These are phyloP conservation scores for Sphaerulina musiva DNA, from an alignment of 2,329 filamentous ascomycete genomes.

Conservation along the genomic window DNA sequence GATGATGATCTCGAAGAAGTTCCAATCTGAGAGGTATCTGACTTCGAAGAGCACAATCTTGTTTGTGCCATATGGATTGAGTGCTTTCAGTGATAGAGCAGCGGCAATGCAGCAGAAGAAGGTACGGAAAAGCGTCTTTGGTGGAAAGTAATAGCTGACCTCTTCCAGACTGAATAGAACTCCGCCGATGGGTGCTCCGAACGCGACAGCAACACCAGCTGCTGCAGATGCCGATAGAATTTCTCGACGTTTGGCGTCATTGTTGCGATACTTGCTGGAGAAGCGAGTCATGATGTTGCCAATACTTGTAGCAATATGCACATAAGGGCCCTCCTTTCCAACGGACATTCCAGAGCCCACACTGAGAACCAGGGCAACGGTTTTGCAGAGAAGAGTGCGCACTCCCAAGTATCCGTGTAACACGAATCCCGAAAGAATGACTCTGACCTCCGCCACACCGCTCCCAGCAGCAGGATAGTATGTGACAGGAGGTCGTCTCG, in stretches of 20 bases:
- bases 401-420: constrained; percentile 90
- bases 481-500: constrained; percentile 62
- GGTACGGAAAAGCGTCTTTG: constrained; percentile 92
- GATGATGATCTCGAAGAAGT: constrained; percentile 78
- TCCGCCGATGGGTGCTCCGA: constrained; percentile 82
- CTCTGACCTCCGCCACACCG: constrained; percentile 93
- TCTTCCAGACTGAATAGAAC: constrained; percentile 92
- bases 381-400: constrained; percentile 80
- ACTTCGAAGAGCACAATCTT: constrained; percentile 98
- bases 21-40: constrained; percentile 83
- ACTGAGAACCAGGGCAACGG: constrained; percentile 72
- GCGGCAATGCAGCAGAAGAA: constrained; percentile 96
- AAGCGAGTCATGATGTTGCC: constrained; percentile 91
- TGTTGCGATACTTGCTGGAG: constrained; percentile 89
- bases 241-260: constrained; percentile 90
- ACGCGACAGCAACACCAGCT: constrained; percentile 87
- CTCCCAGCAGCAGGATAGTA: constrained; percentile 96
- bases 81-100: constrained; percentile 82
- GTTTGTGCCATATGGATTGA: constrained; percentile 91
- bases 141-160: constrained; percentile 94
- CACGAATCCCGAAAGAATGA: constrained; percentile 96
- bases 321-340: constrained; percentile 91
- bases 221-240: constrained; percentile 89
- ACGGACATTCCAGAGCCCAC: constrained; percentile 89
- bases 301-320: constrained; percentile 93